These are phyloP conservation scores for Penicillium nucicola DNA, from an alignment of 495 filamentous ascomycete species.

Conservation along the genomic window DNA sequence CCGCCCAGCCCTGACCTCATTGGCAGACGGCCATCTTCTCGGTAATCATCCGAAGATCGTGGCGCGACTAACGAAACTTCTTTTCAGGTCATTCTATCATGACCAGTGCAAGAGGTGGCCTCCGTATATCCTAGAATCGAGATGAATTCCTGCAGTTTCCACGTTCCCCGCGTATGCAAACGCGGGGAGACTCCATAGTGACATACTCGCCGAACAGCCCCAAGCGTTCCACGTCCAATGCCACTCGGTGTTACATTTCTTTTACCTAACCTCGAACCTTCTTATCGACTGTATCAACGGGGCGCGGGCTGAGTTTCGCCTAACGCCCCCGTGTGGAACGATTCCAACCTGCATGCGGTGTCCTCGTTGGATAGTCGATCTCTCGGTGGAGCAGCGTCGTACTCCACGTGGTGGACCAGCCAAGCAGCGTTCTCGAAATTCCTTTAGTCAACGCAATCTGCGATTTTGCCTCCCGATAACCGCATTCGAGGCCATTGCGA, in stretches of 20 bases:
- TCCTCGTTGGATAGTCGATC: constrained; percentile 20
- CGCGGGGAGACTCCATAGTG: constrained; percentile 6
- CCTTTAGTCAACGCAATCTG: constrained; percentile 11
- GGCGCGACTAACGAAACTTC: background rate
- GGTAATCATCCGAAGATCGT: background rate
- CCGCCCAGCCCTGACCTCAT: background rate
- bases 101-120: too few species aligned
- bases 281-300: constrained; percentile 17
- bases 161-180: background rate
- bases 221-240: constrained; percentile 1
- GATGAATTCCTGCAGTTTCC: background rate
- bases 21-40: background rate
- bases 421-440: constrained; percentile 4
- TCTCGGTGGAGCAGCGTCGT: constrained; percentile 23
- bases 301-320: constrained; percentile 5
- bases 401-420: constrained; percentile 27
- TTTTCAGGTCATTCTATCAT: background rate
- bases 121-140: too few species aligned
- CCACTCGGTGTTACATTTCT: constrained; percentile 17
- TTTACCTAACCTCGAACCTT: constrained; percentile 26
- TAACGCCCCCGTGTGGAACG: background rate
- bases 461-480: constrained; percentile 15
- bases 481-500: constrained; percentile 10
- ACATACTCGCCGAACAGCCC: background rate
- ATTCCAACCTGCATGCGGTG: constrained; percentile 12